Conservation (phyloP, 306 rosid genomes). For the Vigna nakashimae region DNA sequence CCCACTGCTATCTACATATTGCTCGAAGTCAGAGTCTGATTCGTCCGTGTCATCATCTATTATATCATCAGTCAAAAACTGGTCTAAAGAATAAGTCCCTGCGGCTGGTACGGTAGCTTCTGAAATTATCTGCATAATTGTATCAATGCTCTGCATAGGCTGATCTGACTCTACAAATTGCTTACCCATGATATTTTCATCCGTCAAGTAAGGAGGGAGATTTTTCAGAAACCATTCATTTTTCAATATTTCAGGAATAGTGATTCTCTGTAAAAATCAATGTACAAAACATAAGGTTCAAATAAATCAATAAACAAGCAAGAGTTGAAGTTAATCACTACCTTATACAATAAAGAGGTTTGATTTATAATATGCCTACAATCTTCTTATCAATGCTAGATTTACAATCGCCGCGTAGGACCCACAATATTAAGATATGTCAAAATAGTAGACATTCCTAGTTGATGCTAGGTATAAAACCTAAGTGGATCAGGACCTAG, state of each 20-base stretch:
- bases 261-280: conserved; percentile 68
- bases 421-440: background rate
- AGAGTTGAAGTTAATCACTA: background rate
- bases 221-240: conserved; percentile 86
- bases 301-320: conserved; percentile 1
- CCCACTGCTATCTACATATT: conserved; percentile 90
- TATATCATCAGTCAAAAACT: conserved; percentile 54
- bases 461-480: background rate
- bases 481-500: background rate
- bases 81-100: conserved; percentile 62
- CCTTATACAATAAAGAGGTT: background rate
- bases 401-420: background rate
- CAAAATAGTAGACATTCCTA: background rate
- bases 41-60: conserved; percentile 84
- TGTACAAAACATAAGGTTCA: conserved; percentile 2
- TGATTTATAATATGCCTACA: background rate
- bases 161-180: conserved; percentile 92
- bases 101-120: conserved; percentile 92
- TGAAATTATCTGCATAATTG: conserved; percentile 88
- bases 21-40: conserved; percentile 78
- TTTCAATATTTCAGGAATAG: conserved; percentile 78
- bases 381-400: background rate
- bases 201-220: conserved; percentile 84
- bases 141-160: conserved; percentile 83
- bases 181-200: conserved; percentile 62